Base-by-base conservation (phyloP, 179 eudicot genomes). In the Monotropa hypopitys region DNA sequence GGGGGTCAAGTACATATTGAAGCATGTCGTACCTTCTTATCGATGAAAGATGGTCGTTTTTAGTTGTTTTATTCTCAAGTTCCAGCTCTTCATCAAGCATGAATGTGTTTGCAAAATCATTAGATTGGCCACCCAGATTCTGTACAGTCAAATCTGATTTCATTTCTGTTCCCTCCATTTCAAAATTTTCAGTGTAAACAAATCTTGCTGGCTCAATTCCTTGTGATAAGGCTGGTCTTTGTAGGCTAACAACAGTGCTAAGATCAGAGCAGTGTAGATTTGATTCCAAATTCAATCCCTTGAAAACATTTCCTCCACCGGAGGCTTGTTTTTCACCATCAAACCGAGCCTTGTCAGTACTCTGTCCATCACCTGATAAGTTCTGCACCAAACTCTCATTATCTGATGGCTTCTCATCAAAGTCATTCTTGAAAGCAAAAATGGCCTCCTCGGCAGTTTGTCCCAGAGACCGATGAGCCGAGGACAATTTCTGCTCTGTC, bases 41-140 rank as follows among this genome's bases (percentile, higher is more conserved):
- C 33, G 84, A 79, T 76, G 79, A 83, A 80, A 76, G 80, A 28
- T 72, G 78, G 68, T 86, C 85, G 76, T 80, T 82, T 74, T 74
- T 81, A 5, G 69, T 72, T 68, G 80, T 74, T 77, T 82, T 88
- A 59, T 70, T 90, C 80, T 91, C 97, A 78, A 87, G 73, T 80
- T 94, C 97, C 21, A 93, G 85, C 88, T 92, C 98, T 89, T 94
- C 98, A 80, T 94, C 98, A 81, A 92, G 90, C 97, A 91, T 84
- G 78, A 93, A 94, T 73, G 95, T 86, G 78, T 81, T 84, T 50
- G 85, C 80, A 80, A 85, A 90, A 80, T 92, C 94, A 84, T 80
- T 70, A 43, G 90, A 82, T 18, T 80, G 74, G 69, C 85, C 88
- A 82, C 86, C 92, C 50, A 84, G 32, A 73, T 78, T 79, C 63